A percentile compares a stretch with the other conserved stretches of the same genome.
These are phyloP conservation scores for Monilinia fructigena DNA, from an alignment of 2,329 filamentous ascomycete genomes.

Conservation along the genomic window DNA sequence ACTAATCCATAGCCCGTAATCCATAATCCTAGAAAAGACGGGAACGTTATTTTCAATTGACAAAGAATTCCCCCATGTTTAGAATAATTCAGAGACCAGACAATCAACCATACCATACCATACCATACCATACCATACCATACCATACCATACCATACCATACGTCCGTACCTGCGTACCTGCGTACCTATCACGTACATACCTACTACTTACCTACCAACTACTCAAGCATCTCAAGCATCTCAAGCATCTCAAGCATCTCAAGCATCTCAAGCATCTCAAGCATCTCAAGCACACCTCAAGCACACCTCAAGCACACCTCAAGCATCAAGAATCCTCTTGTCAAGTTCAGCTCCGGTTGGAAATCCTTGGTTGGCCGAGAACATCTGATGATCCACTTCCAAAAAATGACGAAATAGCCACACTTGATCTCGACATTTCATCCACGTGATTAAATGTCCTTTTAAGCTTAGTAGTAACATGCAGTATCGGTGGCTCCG, in stretches of 20 bases:
- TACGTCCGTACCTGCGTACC: too few relatives aligned
- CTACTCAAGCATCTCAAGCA: too few relatives aligned
- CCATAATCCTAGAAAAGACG: not conserved
- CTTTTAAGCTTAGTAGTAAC: not conserved
- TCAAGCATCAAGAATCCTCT: not conserved
- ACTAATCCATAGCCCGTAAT: not conserved
- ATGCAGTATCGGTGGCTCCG: not conserved
- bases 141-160: too few relatives aligned
- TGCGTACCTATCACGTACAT: too few relatives aligned
- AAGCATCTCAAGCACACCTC: not conserved
- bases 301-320: too few relatives aligned
- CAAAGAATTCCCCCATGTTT: too few relatives aligned
- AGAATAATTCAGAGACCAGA: too few relatives aligned
- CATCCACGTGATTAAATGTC: not conserved
- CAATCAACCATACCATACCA: too few relatives aligned
- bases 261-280: too few relatives aligned
- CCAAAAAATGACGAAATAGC: not conserved
- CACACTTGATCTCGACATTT: constrained; percentile 6
- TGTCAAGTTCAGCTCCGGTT: not conserved
- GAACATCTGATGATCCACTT: constrained; percentile 1
- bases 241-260: too few relatives aligned
- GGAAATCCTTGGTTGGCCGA: not conserved
- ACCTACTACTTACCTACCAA: too few relatives aligned
- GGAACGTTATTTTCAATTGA: not conserved
- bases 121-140: too few relatives aligned